Conservation (phyloP, 306 rosid genomes). For the Echinosophora koreensis region DNA sequence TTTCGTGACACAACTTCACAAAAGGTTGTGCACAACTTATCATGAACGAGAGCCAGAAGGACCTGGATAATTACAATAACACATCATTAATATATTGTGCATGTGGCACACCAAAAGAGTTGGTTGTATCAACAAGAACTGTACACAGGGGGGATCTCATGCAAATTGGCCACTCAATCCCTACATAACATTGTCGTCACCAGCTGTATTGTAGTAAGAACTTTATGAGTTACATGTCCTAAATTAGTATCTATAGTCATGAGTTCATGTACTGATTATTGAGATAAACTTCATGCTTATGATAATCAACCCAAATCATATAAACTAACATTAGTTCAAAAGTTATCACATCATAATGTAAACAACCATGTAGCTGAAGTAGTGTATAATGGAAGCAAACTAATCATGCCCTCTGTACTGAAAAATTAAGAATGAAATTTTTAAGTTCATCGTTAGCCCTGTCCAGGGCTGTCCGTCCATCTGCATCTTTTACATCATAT, state of each 20-base stretch:
- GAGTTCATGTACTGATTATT: not conserved
- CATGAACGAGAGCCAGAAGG: too few species aligned
- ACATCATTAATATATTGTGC: not conserved
- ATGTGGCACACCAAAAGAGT: not conserved
- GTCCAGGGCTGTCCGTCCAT: conserved; percentile 84
- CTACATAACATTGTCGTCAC: not conserved
- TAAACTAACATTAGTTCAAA: conserved; percentile 29
- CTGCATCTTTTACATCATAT: conserved; percentile 68
- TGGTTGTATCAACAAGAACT: not conserved
- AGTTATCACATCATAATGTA: conserved; percentile 33
- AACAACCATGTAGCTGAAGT: conserved; percentile 40
- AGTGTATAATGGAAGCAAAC: conserved; percentile 8
- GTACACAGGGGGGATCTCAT: too few species aligned
- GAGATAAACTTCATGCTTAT: conserved; percentile 25
- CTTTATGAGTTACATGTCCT: conserved; percentile 7
- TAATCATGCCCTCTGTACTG: conserved; percentile 73
- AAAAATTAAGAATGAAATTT: conserved; percentile 77
- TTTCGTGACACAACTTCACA: too few species aligned
- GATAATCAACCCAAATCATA: conserved; percentile 27
- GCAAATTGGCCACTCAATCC: not conserved
- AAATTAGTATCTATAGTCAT: not conserved
- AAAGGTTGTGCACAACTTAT: too few species aligned
- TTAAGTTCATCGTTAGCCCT: conserved; percentile 74
- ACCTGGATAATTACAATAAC: too few species aligned
- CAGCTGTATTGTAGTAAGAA: conserved; percentile 2